Evolutionary conservation across 1,139 yeast genomes (phyloP), one percentile per base, ranked within the genome.

Genomic region (Arxiozyma heterogenica): DNA sequence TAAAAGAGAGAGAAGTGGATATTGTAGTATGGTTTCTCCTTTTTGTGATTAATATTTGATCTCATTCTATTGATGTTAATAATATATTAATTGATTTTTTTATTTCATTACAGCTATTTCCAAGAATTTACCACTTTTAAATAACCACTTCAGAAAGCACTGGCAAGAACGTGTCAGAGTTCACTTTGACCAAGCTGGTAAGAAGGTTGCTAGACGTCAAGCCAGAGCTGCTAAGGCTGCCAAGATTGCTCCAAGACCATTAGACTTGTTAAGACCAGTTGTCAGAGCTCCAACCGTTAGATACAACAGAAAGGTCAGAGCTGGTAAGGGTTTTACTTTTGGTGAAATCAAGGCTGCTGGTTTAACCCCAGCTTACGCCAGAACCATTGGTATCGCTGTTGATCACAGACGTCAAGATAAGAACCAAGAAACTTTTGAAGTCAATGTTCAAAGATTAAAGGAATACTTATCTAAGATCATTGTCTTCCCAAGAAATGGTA

Each of bases 321-420:
- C 96, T 72, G 98, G 98, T 79, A 91, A 95, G 81, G 98, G 98
- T 76, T 93, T 93, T 89, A 83, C 98, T 69, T 83, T 91, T 70
- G 95, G 95, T 75, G 98, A 93, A 84, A 79, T 94, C 73, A 93
- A 93, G 84, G 97, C 97, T 75, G 98, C 89, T 74, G 96, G 96
- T 73, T 83, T 89, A 72, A 79, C 95, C 72, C 82, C 95, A 71
- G 87, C 90, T 76, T 88, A 89, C 81, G 98, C 98, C 74, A 89
- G 95, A 84, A 86, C 98, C 73, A 78, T 93, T 73, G 98, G 98
- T 77, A 88, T 93, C 72, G 88, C 98, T 69, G 98, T 93, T 73
- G 98, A 93, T 83, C 96, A 88, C 94, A 93, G 98, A 83, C 93
- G 98, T 82, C 95, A 86, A 76, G 94, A 93, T 96, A 90, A 88